Evolutionary conservation across 169 alveolate species (phyloP), one percentile per base, ranked within the genome.

Genomic region (Miamiensis avidus): DNA sequence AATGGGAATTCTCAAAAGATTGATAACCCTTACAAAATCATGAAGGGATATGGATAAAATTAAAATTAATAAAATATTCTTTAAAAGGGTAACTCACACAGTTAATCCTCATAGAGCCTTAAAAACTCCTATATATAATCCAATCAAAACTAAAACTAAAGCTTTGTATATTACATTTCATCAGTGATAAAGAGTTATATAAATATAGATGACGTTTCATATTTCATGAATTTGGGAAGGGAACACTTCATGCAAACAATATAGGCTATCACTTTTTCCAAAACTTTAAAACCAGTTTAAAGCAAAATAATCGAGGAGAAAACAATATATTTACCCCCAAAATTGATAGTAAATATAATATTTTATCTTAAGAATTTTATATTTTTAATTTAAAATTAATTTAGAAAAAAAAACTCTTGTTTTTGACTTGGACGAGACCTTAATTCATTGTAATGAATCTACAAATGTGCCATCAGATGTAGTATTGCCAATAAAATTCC

Each of bases 401-500:
- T 72, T 78, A 75, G 79, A 82, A n/a, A 86, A 88, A 83, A 89
- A 91, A 89, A 88, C 95, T 34, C 88, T 95, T 31, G 89, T 95
- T 72, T 93, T 95, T 84, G 98, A 95, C 78, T 93, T 93, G 76
- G 98, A 95, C 90, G 98, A 95, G 84, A 95, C 98, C 0, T 83
- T 95, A 25, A 94, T 91, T 1, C 95, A 95, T 85, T 93, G 96
- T 85, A 74, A 82, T 33, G 94, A 94, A 49, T 88, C 86, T n/a
- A 79, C 76, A 75, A 78, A 78, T 16, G 74, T 78, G 15, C 85
- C 89, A 16, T 81, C 88, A 0, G 91, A 90, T 75, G 89, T 89
- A 34, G 65, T 83, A 29, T 82, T 88, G 29, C 94, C 91, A 29
- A 86, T 88, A 65, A 87, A 73, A 82, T 90, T 90, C 86, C 92